Percentiles rank a stretch among this genome's conserved stretches.
Conservation (phyloP, 805 yeast genomes). For the Wickerhamomyces chaumierensis region DNA sequence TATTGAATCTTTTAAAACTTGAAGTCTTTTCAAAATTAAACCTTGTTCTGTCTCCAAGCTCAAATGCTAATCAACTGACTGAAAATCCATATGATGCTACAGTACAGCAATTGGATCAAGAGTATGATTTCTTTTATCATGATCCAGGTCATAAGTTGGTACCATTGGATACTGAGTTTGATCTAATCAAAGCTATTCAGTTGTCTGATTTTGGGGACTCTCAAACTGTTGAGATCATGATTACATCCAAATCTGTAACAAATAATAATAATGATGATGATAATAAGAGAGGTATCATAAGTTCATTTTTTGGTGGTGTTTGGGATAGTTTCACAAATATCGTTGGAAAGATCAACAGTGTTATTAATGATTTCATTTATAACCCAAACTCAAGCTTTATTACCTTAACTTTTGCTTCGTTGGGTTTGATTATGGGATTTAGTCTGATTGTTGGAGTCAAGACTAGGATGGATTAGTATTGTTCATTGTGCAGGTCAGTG, state of each 20-base stretch:
- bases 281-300: too few relatives aligned
- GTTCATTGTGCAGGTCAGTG: too few relatives aligned
- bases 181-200: not conserved
- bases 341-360: not conserved
- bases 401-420: not conserved
- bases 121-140: constrained; percentile 22
- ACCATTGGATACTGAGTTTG: not conserved
- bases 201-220: constrained; percentile 1
- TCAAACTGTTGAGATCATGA: not conserved
- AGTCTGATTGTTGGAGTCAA: not conserved
- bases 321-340: not conserved
- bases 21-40: constrained; percentile 17
- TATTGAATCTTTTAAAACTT: constrained; percentile 13
- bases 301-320: not conserved
- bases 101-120: constrained; percentile 5
- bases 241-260: not conserved
- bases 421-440: not conserved
- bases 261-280: not conserved
- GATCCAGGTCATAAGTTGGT: constrained; percentile 27
- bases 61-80: too few relatives aligned
- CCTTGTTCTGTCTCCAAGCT: not conserved
- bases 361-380: not conserved
- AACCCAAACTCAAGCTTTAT: not conserved
- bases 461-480: too few relatives aligned
- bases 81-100: not conserved